Conservation (phyloP, 2,329 filamentous ascomycete genomes). For the Apiospora marii region DNA sequence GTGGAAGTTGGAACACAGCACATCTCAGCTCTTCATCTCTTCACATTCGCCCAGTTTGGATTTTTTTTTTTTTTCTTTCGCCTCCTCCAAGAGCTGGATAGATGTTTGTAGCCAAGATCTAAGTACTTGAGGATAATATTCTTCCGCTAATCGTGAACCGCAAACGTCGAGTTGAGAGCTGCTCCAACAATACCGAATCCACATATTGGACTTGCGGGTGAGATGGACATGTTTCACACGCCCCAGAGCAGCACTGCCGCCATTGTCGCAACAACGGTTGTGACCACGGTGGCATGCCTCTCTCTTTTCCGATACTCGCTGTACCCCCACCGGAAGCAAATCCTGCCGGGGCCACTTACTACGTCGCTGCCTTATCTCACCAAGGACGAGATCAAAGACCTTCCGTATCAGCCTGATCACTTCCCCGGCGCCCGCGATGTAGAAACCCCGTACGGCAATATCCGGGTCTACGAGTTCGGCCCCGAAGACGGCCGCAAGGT, state of each 20-base stretch:
- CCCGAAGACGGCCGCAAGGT: conserved; percentile 77
- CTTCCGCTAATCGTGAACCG: not conserved
- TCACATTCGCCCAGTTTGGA: no score
- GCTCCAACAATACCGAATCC: not conserved
- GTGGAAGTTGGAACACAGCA: no score
- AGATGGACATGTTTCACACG: conserved; percentile 2
- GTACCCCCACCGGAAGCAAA: conserved; percentile 48
- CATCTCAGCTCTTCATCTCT: no score
- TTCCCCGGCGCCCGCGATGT: conserved; percentile 80
- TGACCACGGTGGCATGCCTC: conserved; percentile 51
- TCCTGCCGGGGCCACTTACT: conserved; percentile 55
- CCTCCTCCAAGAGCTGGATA: not conserved
- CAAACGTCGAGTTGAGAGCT: not conserved
- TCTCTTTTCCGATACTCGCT: conserved; percentile 45
- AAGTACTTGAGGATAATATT: no score
- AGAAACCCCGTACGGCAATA: conserved; percentile 75
- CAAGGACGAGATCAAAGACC: conserved; percentile 44
- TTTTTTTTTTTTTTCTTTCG: no score
- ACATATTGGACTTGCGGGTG: not conserved
- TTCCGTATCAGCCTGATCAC: conserved; percentile 70
- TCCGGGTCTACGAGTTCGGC: conserved; percentile 85
- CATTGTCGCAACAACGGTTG: conserved; percentile 49
- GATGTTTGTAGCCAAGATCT: not conserved
- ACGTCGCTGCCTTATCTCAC: conserved; percentile 48
- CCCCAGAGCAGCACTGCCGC: conserved; percentile 35